These are phyloP conservation scores for Salix dunnii DNA, from an alignment of 345 rosid genomes.

Conservation along the genomic window DNA sequence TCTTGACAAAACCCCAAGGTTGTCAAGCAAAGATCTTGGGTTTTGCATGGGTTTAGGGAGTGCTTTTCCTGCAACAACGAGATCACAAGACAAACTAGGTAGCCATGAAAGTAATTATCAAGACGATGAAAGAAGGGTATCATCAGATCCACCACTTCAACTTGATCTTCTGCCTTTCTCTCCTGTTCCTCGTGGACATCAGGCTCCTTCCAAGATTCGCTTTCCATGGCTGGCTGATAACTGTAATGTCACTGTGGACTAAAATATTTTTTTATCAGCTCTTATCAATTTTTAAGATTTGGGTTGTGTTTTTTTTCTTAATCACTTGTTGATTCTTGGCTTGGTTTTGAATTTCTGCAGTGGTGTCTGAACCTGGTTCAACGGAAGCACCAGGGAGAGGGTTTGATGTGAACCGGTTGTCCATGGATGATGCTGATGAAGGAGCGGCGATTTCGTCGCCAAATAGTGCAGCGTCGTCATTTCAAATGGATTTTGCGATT, in stretches of 20 bases:
- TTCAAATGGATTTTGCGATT: conserved; percentile 73
- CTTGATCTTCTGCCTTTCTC: conserved; percentile 67
- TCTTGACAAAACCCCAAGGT: conserved; percentile 43
- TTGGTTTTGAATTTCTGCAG: conserved; percentile 15
- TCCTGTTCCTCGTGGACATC: conserved; percentile 42
- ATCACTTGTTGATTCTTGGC: not conserved
- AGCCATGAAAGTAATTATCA: not conserved
- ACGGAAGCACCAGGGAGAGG: conserved; percentile 34
- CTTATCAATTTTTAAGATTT: not conserved
- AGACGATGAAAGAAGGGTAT: conserved; percentile 24
- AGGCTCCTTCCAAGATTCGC: conserved; percentile 39
- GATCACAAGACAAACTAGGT: conserved; percentile 23
- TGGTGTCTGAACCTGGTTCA: conserved; percentile 36
- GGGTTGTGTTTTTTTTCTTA: not conserved
- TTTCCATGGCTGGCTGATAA: conserved; percentile 68
- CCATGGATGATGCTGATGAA: conserved; percentile 50
- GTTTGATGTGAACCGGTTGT: conserved; percentile 48
- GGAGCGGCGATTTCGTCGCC: conserved; percentile 63
- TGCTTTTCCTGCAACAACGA: conserved; percentile 23
- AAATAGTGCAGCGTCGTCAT: conserved; percentile 75
- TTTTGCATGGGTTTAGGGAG: conserved; percentile 58
- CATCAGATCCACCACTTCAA: conserved; percentile 56
- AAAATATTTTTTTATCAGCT: not conserved
- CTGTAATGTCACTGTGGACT: conserved; percentile 24
- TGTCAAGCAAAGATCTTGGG: conserved; percentile 47